Evolutionary conservation across 23 red algal genomes (phyloP).

Genomic region (Gracilaria vermiculophylla): DNA sequence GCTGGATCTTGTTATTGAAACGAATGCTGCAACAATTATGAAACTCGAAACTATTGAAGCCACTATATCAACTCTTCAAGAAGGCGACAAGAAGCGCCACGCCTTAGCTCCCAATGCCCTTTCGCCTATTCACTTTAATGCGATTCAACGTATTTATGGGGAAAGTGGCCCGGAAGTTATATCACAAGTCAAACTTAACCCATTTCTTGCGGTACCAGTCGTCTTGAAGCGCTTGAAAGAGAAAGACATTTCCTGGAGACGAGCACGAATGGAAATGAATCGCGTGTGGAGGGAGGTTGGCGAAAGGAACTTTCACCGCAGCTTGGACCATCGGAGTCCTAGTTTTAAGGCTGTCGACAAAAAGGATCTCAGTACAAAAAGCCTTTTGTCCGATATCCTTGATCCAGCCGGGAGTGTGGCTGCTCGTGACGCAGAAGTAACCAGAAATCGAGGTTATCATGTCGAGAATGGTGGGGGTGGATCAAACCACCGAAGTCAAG

Average conservation of each 20-base stretch:
- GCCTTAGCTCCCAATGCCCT: conserved; percentile 80
- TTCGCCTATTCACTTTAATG: conserved; percentile 74
- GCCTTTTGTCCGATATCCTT: conserved; percentile 65
- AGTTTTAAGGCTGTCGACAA: conserved; percentile 92
- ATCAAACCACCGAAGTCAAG: conserved; percentile 38
- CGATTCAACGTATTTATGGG: conserved; percentile 96
- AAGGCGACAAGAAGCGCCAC: conserved; percentile 85
- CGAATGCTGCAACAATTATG: conserved; percentile 91
- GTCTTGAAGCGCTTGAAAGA: conserved; percentile 84
- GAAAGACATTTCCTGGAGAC: conserved; percentile 92
- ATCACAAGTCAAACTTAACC: conserved; percentile 85
- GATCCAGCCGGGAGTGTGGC: conserved; percentile 51
- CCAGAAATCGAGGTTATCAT: conserved; percentile 52
- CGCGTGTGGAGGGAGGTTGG: conserved; percentile 91
- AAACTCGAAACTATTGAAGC: conserved; percentile 91
- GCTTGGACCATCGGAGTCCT: conserved; percentile 88
- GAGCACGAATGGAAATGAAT: conserved; percentile 90
- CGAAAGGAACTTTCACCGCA: conserved; percentile 89
- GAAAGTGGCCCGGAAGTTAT: conserved; percentile 87
- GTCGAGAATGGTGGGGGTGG: conserved; percentile 54
- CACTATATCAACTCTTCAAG: conserved; percentile 74
- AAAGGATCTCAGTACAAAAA: conserved; percentile 75
- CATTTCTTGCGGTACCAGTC: conserved; percentile 83
- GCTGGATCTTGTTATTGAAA: conserved; percentile 98
- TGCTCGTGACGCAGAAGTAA: conserved; percentile 53